Evolutionary conservation across 2,329 filamentous ascomycete species (phyloP), one percentile per base, ranked within the genome.

Genomic region (Sarocladium brachiariae): DNA sequence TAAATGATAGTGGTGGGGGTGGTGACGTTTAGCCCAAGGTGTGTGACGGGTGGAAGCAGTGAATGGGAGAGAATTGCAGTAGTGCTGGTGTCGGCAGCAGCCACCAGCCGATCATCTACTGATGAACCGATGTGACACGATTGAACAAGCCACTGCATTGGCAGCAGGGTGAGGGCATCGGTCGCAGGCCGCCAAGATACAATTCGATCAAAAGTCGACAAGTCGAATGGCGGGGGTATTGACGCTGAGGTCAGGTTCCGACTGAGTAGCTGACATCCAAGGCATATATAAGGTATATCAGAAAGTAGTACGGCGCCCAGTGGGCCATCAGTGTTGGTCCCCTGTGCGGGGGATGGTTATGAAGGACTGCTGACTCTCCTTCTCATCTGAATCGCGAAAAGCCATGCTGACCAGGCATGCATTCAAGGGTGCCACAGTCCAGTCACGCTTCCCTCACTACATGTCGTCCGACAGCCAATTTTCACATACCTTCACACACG

Each of bases 41-140:
- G 27, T n/a, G 43, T 47, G 43, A 47, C 43, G 25, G 39, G 16
- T 47, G 43, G 43, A 30, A 23, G 19, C 43, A 25, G 19, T 47
- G 11, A 21, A 21, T n/a, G 31, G 25, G 43, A 30, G 39, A 45
- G 21, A 19, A 45, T 30, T 7, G 39, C 4, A 14, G 39, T 5
- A 30, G 25, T 7, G 23, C 6, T 24, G 24, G 21, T 13, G 43
- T 11, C 16, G 4, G 13, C 19, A 14, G 43, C 25, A 47, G 25
- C 25, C 24, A 21, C 43, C 43, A 25, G 43, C 43, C 31, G 43
- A 31, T 23, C n/a, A 47, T 47, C 43, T 25, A 25, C 7, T 31
- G 25, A 47, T 18, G 43, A 47, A 47, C 43, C 7, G n/a, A 13
- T 47, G 43, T 47, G 43, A 33, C 43, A 16, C 25, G 16, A 47